Conservation (phyloP, 1,284 basidiomycete species). For the Puccinia horiana region DNA sequence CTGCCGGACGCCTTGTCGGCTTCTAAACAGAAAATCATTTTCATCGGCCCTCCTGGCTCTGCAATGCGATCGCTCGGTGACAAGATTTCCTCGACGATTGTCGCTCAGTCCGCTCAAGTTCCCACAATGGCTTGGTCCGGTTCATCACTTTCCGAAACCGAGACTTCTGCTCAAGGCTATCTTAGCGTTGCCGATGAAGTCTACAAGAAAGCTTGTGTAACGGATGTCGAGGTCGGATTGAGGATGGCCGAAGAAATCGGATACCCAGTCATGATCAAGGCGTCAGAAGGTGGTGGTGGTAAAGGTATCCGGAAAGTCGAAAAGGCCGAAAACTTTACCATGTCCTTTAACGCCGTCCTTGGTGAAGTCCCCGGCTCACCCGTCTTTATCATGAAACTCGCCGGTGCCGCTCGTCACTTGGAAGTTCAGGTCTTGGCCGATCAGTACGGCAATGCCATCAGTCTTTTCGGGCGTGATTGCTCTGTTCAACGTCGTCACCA, state of each 20-base stretch:
- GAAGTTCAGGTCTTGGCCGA: constrained; percentile 98
- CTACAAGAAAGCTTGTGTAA: constrained; percentile 86
- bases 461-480: constrained; percentile 97
- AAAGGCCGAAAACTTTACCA: constrained; percentile 80
- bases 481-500: constrained; percentile 99
- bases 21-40: constrained; percentile 92
- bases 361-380: constrained; percentile 98
- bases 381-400: constrained; percentile 99
- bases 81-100: constrained; percentile 99
- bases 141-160: constrained; percentile 86
- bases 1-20: constrained; percentile 91
- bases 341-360: constrained; percentile 86
- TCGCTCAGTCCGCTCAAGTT: constrained; percentile 95
- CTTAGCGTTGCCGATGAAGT: constrained; percentile 91
- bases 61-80: constrained; percentile 99
- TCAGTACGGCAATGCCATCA: constrained; percentile 99
- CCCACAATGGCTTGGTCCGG: constrained; percentile 99
- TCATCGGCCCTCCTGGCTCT: constrained; percentile 97
- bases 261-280: constrained; percentile 99
- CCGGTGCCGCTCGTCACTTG: constrained; percentile 92
- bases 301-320: constrained; percentile 97
- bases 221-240: constrained; percentile 84
- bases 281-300: constrained; percentile 96
- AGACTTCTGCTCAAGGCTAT: constrained; percentile 81
- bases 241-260: constrained; percentile 82